Conservation (phyloP, 371 early-diverging fungal species). For the Zopfochytrium polystomum region DNA sequence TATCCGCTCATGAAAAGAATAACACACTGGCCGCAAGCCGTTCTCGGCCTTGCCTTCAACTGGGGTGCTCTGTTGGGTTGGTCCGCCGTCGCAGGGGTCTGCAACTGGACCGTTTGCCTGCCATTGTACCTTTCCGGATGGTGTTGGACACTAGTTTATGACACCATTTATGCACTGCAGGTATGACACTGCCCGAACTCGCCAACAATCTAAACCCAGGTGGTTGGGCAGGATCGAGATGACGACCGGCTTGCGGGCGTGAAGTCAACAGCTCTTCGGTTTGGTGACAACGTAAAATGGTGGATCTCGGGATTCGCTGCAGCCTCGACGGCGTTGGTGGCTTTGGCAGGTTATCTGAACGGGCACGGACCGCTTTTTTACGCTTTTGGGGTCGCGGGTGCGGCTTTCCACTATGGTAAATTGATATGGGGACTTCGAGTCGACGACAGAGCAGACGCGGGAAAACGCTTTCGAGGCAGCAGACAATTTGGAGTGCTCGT, state of each 20-base stretch:
- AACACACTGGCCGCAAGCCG: slow-evolving; percentile 92
- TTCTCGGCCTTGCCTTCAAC: slow-evolving; percentile 83
- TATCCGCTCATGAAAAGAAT: slow-evolving; percentile 96
- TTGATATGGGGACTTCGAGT: slow-evolving; percentile 68
- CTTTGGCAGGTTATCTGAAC: slow-evolving; percentile 75
- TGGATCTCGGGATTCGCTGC: slow-evolving; percentile 74
- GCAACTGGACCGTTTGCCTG: slow-evolving; percentile 62
- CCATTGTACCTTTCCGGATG: slow-evolving; percentile 86
- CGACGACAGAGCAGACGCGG: slow-evolving; percentile 53
- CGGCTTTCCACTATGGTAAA: slow-evolving; percentile 75
- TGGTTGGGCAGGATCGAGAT: slow-evolving; percentile 65
- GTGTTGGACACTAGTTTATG: slow-evolving; percentile 93
- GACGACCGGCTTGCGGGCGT: slow-evolving; percentile 85
- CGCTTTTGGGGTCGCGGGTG: slow-evolving; percentile 67
- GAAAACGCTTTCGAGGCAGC: slow-evolving; percentile 71
- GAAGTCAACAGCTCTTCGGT: slow-evolving; percentile 87
- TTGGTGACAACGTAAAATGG: slow-evolving; percentile 70
- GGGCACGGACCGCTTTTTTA: slow-evolving; percentile 73
- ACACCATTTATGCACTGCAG: slow-evolving; percentile 95
- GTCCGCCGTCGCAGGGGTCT: slow-evolving; percentile 81
- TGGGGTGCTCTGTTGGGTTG: slow-evolving; percentile 95
- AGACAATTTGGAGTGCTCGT: slow-evolving; percentile 74
- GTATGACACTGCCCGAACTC: slow-evolving; percentile 13
- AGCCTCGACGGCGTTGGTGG: slow-evolving; percentile 63
- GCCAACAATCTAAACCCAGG: not conserved